Conservation (phyloP, 148 eudicot species). For the Rhododendron kiyosumense region DNA sequence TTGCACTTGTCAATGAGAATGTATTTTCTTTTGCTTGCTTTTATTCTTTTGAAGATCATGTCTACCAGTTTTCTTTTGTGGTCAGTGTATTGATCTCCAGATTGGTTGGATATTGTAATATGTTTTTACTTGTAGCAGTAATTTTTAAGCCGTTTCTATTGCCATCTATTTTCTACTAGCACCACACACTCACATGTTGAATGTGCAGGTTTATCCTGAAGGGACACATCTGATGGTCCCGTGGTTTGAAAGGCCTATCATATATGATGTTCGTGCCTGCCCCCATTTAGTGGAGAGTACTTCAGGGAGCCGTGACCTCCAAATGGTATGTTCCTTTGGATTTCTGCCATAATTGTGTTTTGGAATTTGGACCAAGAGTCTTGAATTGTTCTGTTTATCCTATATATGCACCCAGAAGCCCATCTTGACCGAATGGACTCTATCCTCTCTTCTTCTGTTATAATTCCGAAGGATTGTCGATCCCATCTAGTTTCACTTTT, state of each 20-base stretch:
- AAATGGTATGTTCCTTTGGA: conserved; percentile 50
- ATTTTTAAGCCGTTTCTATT: neutral
- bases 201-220: conserved; percentile 81
- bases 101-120: neutral
- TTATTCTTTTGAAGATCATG: neutral
- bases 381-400: neutral
- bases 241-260: conserved; percentile 86
- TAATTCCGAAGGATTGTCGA: neutral
- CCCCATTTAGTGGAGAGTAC: conserved; percentile 90
- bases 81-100: neutral
- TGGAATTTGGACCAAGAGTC: neutral
- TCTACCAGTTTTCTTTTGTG: neutral
- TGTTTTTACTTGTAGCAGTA: neutral
- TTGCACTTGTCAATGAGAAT: neutral
- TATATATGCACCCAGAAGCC: neutral
- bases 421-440: neutral
- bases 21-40: neutral
- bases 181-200: neutral
- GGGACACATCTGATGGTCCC: conserved; percentile 88
- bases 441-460: neutral
- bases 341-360: neutral
- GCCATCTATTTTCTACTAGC: neutral
- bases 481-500: neutral
- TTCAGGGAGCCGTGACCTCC: conserved; percentile 95
- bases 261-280: conserved; percentile 92